Base-by-base conservation (phyloP, 768 basidiomycete species). In the Pleurotus ostreatus region DNA sequence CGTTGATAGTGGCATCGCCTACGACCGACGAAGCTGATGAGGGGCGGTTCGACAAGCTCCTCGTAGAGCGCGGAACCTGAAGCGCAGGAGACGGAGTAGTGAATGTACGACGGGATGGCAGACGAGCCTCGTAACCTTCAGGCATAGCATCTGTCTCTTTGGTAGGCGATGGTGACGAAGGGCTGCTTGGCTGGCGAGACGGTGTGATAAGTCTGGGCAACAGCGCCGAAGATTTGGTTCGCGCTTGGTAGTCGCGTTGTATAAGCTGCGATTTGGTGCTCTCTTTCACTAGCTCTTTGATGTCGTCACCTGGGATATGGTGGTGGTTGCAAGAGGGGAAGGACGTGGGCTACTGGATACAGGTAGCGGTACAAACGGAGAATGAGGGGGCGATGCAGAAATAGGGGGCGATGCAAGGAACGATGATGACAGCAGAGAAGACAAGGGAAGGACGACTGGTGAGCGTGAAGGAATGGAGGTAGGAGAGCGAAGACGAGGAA, bases 101-200 rank as follows among this genome's bases (percentile, higher is more conserved):
- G 23, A 59, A 56, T 12, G 20, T 26, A 39, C 45, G 41, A 4
- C 60, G 60, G n/a, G 59, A 59, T 1, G 60, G 62, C 12, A 60
- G 62, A n/a, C 58, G 62, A 4, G 59, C 26, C 26, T 30, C 26
- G 26, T 30, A 30, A 30, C 26, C 26, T 30, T 30, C 26, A 30
- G 26, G 26, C 26, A 30, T 30, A 30, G 26, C 26, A 30, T 30
- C 26, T 8, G 26, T 30, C 26, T 30, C 26, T 30, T 30, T 30
- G 26, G 26, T 30, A 8, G 26, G 20, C 20, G 20, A 20, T 20
- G 20, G 26, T 30, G 26, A 30, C 26, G 26, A 30, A 30, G 26
- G 26, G 12, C 46, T 46, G 22, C 46, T 46, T 13, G 16, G n/a
- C 16, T 37, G 30, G 16, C 48, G 23, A n/a, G 37, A n/a, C 30